phyloP scores from a whole-genome alignment of 2,329 filamentous ascomycete genomes.

The Claviceps monticola region DNA sequence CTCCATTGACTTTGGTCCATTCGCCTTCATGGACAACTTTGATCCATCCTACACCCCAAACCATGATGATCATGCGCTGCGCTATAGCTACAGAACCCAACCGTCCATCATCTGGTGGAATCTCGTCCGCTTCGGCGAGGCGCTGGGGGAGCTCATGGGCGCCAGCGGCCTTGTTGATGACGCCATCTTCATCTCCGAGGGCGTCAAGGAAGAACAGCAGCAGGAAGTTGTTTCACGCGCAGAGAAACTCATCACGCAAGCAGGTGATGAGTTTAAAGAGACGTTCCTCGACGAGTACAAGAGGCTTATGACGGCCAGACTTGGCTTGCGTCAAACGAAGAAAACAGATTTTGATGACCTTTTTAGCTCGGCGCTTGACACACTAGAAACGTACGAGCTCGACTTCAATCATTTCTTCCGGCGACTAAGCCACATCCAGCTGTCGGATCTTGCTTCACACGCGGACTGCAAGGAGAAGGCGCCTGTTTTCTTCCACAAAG shows the following conservation, averaged over 20 bases:
- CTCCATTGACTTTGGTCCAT: slow-evolving; percentile 89
- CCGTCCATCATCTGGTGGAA: slow-evolving; percentile 99
- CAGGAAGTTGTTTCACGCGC: slow-evolving; percentile 63
- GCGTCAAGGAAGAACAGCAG: slow-evolving; percentile 49
- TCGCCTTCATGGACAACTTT: slow-evolving; percentile 96
- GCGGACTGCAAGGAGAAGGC: slow-evolving; percentile 50
- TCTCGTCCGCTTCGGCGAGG: slow-evolving; percentile 78
- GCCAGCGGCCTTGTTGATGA: slow-evolving; percentile 60
- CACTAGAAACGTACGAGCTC: slow-evolving; percentile 65
- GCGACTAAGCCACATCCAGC: slow-evolving; percentile 49
- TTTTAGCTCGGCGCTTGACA: slow-evolving; percentile 72
- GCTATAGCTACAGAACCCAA: slow-evolving; percentile 89
- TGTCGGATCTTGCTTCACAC: slow-evolving; percentile 50
- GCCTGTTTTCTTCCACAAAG: slow-evolving; percentile 64
- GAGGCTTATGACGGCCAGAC: slow-evolving; percentile 61
- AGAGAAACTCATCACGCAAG: slow-evolving; percentile 66
- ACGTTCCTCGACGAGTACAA: slow-evolving; percentile 87
- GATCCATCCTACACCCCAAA: slow-evolving; percentile 92
- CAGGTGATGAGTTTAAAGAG: slow-evolving; percentile 76
- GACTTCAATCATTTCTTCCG: slow-evolving; percentile 96
- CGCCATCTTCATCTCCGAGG: slow-evolving; percentile 54
- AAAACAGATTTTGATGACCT: slow-evolving; percentile 66
- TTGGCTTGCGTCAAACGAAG: slow-evolving; percentile 60
- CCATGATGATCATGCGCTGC: slow-evolving; percentile 77
- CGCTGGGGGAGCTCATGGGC: slow-evolving; percentile 77